Evolutionary conservation across 169 alveolate genomes (phyloP).

Genomic region (Blepharisma undulans): DNA sequence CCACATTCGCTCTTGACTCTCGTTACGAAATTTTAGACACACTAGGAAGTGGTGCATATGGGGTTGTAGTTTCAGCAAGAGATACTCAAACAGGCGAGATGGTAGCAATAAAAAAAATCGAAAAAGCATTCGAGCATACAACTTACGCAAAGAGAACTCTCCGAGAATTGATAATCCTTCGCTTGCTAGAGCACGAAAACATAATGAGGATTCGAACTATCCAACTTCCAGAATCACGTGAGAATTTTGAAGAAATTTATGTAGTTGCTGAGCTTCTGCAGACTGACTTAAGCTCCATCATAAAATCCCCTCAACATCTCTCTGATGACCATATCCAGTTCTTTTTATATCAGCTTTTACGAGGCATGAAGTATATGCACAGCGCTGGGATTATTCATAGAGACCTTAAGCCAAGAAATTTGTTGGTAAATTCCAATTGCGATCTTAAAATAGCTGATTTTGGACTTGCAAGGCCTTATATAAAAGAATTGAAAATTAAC

Average conservation of each 20-base stretch:
- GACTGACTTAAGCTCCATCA: constrained; percentile 80
- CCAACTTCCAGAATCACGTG: constrained; percentile 59
- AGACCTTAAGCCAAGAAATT: constrained; percentile 81
- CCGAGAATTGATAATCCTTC: constrained; percentile 74
- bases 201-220: constrained; percentile 65
- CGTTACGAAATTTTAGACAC: constrained; percentile 36
- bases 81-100: constrained; percentile 71
- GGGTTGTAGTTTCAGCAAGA: constrained; percentile 78
- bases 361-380: constrained; percentile 80
- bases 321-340: constrained; percentile 76
- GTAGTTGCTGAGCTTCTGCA: constrained; percentile 79
- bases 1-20: constrained; percentile 20
- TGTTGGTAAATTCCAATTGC: constrained; percentile 73
- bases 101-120: constrained; percentile 82
- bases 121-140: constrained; percentile 82
- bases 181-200: constrained; percentile 73
- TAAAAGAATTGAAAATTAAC: constrained; percentile 61
- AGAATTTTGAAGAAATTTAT: constrained; percentile 71
- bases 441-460: constrained; percentile 82
- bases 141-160: constrained; percentile 80
- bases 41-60: constrained; percentile 78
- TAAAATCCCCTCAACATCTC: constrained; percentile 65
- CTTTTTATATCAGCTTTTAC: constrained; percentile 72
- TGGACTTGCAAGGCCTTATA: constrained; percentile 77
- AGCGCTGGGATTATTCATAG: constrained; percentile 76